Base-by-base conservation (phyloP, 2,329 filamentous ascomycete species). In the Colletotrichum sansevieriae region DNA sequence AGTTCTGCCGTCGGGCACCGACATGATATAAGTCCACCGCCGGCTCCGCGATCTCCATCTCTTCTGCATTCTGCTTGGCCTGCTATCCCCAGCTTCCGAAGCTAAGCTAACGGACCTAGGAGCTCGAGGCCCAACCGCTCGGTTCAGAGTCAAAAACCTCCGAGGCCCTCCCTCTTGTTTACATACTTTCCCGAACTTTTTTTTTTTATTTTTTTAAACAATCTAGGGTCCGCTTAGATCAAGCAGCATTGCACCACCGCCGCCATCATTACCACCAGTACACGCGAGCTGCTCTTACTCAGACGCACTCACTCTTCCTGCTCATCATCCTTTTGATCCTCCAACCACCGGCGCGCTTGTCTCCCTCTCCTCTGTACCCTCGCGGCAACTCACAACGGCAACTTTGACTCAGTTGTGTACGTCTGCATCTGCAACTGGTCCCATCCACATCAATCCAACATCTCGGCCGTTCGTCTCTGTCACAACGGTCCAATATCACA, bases 121-220 rank as follows among this genome's bases (percentile, higher is more conserved):
- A 65, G 54, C 54, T 65, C 61, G 44, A 68, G 65, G 65, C 65
- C 54, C 54, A 68, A 68, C 65, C 65, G 47, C 54, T 68, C 39
- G 65, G 65, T 68, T 65, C 65, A 54, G 46, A 64, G 47, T 68
- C 65, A 68, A 68, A 68, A 68, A 54, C 60, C 60, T 68, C 60
- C 60, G 60, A 68, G 54, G 65, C 61, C 65, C 60, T 68, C 58
- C 43, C 22, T 46, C 33, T 44, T 59, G 29, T 58, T 54, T 64
- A 54, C 51, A 29, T 20, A 39, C 33, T 15, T 52, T 15, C 29
- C 37, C 18, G 20, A 63, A 55, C 35, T 10, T 52, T 35, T 61
- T 29, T 43, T 61, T 44, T 13, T 15, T n/a, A n/a, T 22, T 22
- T 22, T 3, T 3, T 22, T 18, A 29, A 29, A 29, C 5, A 43